phyloP scores from a whole-genome alignment of 192 early-diverging fungal species.

The Fimicolochytrium jonesii region DNA sequence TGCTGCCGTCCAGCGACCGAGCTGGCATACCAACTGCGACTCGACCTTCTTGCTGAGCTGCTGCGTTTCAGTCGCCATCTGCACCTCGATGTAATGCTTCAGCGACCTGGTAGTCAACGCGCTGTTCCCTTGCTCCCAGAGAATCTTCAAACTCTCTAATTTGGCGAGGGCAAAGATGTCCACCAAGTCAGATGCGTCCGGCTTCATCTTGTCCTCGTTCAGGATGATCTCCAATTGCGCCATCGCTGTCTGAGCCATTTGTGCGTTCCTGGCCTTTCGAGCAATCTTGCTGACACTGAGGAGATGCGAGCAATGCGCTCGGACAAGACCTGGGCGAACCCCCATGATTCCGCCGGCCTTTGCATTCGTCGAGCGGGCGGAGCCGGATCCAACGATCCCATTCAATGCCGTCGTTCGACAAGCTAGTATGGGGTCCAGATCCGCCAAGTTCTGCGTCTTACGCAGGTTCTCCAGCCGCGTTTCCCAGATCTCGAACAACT shows the following conservation, averaged over 20 bases:
- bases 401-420: constrained; percentile 14
- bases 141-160: constrained; percentile 24
- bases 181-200: background rate
- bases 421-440: constrained; percentile 31
- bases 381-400: too few species aligned
- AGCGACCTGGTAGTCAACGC: constrained; percentile 29
- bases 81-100: constrained; percentile 11
- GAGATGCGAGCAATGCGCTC: constrained; percentile 21
- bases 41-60: background rate
- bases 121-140: constrained; percentile 35
- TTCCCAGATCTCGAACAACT: constrained; percentile 26
- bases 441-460: constrained; percentile 13
- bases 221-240: constrained; percentile 15
- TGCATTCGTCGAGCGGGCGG: too few species aligned
- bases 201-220: background rate
- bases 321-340: too few species aligned
- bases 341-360: too few species aligned
- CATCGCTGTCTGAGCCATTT: constrained; percentile 24
- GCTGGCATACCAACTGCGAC: constrained; percentile 22
- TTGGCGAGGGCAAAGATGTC: background rate
- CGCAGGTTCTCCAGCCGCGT: constrained; percentile 2
- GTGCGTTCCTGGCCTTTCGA: constrained; percentile 24
- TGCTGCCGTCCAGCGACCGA: constrained; percentile 36
- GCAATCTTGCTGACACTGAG: constrained; percentile 21
- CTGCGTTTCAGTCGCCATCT: background rate